Evolutionary conservation across 2,329 filamentous ascomycete genomes (phyloP), one percentile per base, ranked within the genome.

Genomic region (Allantophomopsis lycopodina): DNA sequence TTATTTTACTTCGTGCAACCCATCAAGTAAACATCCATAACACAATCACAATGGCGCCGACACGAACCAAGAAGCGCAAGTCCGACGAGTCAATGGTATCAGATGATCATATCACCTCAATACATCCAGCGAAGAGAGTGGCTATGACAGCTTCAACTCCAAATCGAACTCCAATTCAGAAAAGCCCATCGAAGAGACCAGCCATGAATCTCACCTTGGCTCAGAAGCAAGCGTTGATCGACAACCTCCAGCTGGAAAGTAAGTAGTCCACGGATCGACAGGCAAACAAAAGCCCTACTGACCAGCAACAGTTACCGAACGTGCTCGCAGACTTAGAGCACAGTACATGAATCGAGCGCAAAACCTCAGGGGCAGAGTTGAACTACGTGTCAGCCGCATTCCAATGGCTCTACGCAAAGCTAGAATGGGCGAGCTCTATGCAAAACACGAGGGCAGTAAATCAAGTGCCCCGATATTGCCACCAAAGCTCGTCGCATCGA

Each of bases 361-460:
- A 58, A 83, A 83, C 46, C 71, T 96, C 32, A 76, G 83, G 44
- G 79, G 86, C 44, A 80, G 89, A 44, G 80, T 98, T 39, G 88
- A 95, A 60, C 83, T 94, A 63, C 83, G 91, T 61, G 73, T 96
- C 58, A 94, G 95, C 56, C 79, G 91, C 40, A 91, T 96, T 39
- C 91, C 91, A 7, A 73, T 76, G 50, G 71, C 79, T 13, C 63
- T 94, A 46, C 79, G 89, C 43, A 83, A 81, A 53, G 70, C 76
- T 45, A 93, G 76, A 42, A 89, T 98, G 70, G 77, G 78, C 41
- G 88, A 94, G 35, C 67, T 96, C 7, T 57, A 50, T 2, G 16
- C 35, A n/a, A 58, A 55, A 36, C 43, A 51, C 40, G 49, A 42
- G 46, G 18, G 40, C 31, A 35, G 35, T 45, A 30, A 36, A 54